Conservation (phyloP, 441 rosid species). For the Biscutella laevigata region DNA sequence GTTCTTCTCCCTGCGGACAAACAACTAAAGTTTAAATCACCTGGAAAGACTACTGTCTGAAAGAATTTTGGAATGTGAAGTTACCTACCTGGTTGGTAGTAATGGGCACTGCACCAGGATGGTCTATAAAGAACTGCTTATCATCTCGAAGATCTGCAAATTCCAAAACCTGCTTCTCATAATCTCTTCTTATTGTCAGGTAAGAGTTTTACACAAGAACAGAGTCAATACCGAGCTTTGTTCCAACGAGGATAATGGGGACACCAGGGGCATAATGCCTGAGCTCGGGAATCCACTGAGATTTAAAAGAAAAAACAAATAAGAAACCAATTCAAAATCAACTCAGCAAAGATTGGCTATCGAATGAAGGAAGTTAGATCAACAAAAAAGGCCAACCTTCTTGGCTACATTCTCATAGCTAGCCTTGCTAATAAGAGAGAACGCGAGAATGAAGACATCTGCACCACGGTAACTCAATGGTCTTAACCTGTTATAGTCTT, state of each 20-base stretch:
- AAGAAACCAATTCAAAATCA: not conserved
- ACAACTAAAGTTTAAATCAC: too few species aligned
- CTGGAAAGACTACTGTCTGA: too few species aligned
- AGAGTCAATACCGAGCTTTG: slow-evolving; percentile 40
- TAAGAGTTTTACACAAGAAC: too few species aligned
- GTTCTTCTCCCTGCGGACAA: slow-evolving; percentile 55
- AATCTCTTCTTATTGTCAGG: too few species aligned
- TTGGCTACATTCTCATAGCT: slow-evolving; percentile 62
- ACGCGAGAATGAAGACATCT: slow-evolving; percentile 56
- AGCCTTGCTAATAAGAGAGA: slow-evolving; percentile 61
- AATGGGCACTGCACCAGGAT: slow-evolving; percentile 75
- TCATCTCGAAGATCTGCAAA: slow-evolving; percentile 87
- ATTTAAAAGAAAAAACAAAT: slow-evolving; percentile 17
- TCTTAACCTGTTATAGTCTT: slow-evolving; percentile 57
- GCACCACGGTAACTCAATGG: slow-evolving; percentile 63
- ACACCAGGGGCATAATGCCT: slow-evolving; percentile 60
- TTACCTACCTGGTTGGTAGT: slow-evolving; percentile 46
- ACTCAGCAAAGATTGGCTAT: too few species aligned
- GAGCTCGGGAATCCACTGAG: slow-evolving; percentile 63
- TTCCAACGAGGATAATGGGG: slow-evolving; percentile 58
- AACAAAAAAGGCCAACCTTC: slow-evolving; percentile 32
- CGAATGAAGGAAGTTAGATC: too few species aligned
- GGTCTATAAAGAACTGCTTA: slow-evolving; percentile 58
- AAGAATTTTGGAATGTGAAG: not conserved
- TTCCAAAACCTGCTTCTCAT: too few species aligned